Conservation (phyloP, 1,284 basidiomycete genomes). For the Amylostereum chailletii region DNA sequence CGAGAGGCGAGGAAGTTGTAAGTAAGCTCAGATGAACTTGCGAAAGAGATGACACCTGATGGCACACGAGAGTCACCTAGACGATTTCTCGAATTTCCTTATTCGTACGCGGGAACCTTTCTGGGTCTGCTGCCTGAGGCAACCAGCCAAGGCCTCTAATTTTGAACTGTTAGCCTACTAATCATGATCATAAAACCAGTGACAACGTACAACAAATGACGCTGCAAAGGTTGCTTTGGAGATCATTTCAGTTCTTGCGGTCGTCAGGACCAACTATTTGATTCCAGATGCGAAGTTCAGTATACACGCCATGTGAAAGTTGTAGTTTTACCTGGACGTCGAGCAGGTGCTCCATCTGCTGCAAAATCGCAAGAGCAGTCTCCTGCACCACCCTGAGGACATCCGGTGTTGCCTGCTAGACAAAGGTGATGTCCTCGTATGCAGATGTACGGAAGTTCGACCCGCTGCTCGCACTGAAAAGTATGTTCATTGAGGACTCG, state of each 20-base stretch:
- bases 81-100: too few species aligned
- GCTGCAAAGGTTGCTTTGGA: conserved; percentile 93
- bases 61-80: too few species aligned
- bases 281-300: conserved; percentile 39
- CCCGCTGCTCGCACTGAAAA: conserved; percentile 72
- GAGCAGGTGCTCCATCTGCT: conserved; percentile 86
- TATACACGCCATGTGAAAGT: not conserved
- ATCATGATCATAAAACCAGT: not conserved
- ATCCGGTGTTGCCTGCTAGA: conserved; percentile 77
- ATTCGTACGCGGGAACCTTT: too few species aligned
- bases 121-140: too few species aligned
- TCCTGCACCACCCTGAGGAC: conserved; percentile 79
- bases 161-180: too few species aligned
- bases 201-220: conserved; percentile 71
- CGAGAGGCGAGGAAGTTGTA: too few species aligned
- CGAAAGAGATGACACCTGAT: too few species aligned
- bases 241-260: conserved; percentile 97
- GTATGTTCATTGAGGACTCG: too few species aligned
- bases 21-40: too few species aligned
- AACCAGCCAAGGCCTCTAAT: too few species aligned
- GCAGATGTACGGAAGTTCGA: conserved; percentile 92
- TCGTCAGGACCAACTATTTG: conserved; percentile 96
- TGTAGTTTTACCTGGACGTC: conserved; percentile 55
- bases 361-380: conserved; percentile 75
- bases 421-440: conserved; percentile 90